A percentile compares a stretch with the other conserved stretches of the same genome.
phyloP scores from a whole-genome alignment of 2,329 filamentous ascomycete species.

The Cladophialophora bantiana region DNA sequence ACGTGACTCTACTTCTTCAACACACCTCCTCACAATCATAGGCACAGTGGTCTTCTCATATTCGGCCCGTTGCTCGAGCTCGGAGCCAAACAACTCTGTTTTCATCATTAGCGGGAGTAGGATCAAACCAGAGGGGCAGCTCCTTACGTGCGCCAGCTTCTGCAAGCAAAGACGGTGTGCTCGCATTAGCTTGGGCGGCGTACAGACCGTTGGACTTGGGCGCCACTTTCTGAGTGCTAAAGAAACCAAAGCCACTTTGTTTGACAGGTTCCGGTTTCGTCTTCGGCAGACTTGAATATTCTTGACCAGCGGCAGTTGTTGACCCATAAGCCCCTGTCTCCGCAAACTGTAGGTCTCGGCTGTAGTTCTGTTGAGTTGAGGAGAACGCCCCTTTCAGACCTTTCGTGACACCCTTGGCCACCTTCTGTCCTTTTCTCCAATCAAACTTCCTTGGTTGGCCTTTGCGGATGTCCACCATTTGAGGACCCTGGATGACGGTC shows the following conservation, averaged over 20 bases:
- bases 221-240: constrained; percentile 60
- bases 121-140: neutral
- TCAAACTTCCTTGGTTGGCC: constrained; percentile 96
- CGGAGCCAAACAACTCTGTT: constrained; percentile 80
- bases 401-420: constrained; percentile 93
- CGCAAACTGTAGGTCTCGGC: constrained; percentile 59
- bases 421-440: constrained; percentile 96
- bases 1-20: constrained; percentile 93
- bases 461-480: constrained; percentile 93
- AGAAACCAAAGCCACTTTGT: constrained; percentile 74
- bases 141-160: constrained; percentile 50
- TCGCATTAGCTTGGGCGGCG: constrained; percentile 53
- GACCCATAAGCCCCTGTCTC: constrained; percentile 73
- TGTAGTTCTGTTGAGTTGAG: constrained; percentile 61
- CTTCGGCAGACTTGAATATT: constrained; percentile 43
- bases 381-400: constrained; percentile 91
- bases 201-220: constrained; percentile 42
- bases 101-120: constrained; percentile 23
- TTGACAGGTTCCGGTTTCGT: constrained; percentile 49
- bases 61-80: constrained; percentile 83
- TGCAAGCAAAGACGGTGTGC: constrained; percentile 50
- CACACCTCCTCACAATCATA: constrained; percentile 87
- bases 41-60: constrained; percentile 90
- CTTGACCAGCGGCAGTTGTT: constrained; percentile 51
- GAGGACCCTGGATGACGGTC: constrained; percentile 74